Percentiles rank a stretch among this genome's conserved stretches.
Evolutionary conservation across 2,329 filamentous ascomycete genomes (phyloP).

Genomic region (Claviceps sp.): DNA sequence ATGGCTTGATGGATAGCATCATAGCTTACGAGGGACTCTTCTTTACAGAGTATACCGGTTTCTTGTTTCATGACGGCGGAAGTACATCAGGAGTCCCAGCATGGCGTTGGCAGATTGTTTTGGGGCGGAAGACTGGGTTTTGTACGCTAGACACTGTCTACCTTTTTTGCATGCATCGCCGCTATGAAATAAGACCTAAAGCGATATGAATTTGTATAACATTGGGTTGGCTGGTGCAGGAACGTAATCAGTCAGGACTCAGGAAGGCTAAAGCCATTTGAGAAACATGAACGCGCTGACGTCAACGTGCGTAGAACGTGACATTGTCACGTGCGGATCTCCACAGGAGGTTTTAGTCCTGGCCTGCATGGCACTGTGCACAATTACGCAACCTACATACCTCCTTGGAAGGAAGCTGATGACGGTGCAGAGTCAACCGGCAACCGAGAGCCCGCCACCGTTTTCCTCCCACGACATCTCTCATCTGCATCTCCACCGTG

Average conservation of each 20-base stretch:
- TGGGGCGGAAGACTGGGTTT: too few relatives aligned
- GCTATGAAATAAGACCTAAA: background rate
- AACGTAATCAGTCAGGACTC: too few relatives aligned
- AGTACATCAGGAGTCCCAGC: constrained; percentile 6
- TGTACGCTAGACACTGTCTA: background rate
- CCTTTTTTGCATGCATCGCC: background rate
- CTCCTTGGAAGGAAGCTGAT: constrained; percentile 7
- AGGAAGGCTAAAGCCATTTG: too few relatives aligned
- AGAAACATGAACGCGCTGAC: too few relatives aligned
- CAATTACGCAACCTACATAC: background rate
- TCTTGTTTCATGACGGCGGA: background rate
- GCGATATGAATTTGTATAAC: too few relatives aligned
- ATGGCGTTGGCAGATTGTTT: constrained; percentile 8
- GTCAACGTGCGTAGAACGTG: too few relatives aligned
- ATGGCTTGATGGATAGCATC: background rate
- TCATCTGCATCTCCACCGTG: constrained; percentile 14
- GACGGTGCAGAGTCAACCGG: constrained; percentile 9
- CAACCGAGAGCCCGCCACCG: constrained; percentile 9
- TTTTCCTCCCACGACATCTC: constrained; percentile 4
- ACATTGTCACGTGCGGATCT: constrained; percentile 16
- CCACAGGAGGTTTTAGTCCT: constrained; percentile 5
- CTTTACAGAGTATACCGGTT: too few relatives aligned
- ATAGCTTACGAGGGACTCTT: background rate
- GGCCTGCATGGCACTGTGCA: too few relatives aligned
- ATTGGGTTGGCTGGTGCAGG: background rate